These are phyloP conservation scores for Hypholoma sublateritium DNA, from an alignment of 768 basidiomycete genomes.

Conservation along the genomic window DNA sequence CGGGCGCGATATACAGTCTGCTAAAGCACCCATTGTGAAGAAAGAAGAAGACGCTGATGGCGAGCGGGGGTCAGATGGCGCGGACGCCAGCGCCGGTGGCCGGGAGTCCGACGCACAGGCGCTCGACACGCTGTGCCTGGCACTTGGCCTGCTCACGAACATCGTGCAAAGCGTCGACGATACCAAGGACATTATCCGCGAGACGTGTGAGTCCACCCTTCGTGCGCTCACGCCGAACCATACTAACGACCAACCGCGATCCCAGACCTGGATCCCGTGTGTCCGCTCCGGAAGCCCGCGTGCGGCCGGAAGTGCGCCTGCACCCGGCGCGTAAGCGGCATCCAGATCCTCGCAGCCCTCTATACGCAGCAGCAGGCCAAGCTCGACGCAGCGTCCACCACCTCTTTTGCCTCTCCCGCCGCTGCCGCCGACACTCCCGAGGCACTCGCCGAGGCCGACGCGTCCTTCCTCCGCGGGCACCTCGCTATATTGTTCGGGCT, in stretches of 20 bases:
- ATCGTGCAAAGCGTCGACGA: conserved; percentile 59
- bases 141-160: conserved; percentile 75
- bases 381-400: conserved; percentile 5
- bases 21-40: conserved; percentile 4
- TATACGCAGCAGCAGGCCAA: conserved; percentile 41
- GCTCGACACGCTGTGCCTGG: conserved; percentile 74
- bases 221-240: neutral
- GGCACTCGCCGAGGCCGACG: conserved; percentile 34
- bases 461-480: conserved; percentile 66
- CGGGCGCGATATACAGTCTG: conserved; percentile 17
- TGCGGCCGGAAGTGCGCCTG: conserved; percentile 62
- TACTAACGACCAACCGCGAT: neutral
- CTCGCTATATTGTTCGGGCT: conserved; percentile 72
- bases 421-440: conserved; percentile 15
- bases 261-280: conserved; percentile 37
- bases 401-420: conserved; percentile 15
- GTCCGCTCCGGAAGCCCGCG: conserved; percentile 41
- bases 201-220: conserved; percentile 43
- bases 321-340: conserved; percentile 36
- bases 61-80: conserved; percentile 14
- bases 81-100: conserved; percentile 8
- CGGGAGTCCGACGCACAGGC: conserved; percentile 29
- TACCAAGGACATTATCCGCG: conserved; percentile 45
- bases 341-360: conserved; percentile 51
- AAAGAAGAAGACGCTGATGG: conserved; percentile 12